Evolutionary conservation across 768 basidiomycete genomes (phyloP).

Genomic region (Chlorophyllum brunneum): DNA sequence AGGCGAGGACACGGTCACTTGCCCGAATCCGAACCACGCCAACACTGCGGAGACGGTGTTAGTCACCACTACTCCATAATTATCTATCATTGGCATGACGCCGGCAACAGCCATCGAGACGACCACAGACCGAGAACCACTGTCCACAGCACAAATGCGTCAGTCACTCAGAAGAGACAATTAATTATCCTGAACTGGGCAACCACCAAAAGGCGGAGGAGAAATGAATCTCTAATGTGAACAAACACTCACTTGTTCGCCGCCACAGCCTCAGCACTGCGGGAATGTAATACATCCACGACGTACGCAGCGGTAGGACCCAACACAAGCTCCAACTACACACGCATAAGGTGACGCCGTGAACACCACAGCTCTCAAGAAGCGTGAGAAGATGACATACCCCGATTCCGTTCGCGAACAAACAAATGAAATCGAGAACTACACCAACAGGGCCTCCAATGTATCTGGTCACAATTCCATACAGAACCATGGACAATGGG

Average conservation of each 20-base stretch:
- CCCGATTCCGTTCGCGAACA: slow-evolving; percentile 60
- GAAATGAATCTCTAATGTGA: not conserved
- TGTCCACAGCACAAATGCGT: slow-evolving; percentile 6
- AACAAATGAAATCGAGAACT: slow-evolving; percentile 43
- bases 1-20: slow-evolving; percentile 18
- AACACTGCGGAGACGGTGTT: slow-evolving; percentile 34
- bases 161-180: not conserved
- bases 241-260: slow-evolving; percentile 37
- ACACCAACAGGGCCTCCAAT: slow-evolving; percentile 49
- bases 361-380: not conserved
- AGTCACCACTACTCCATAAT: slow-evolving; percentile 39
- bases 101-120: slow-evolving; percentile 29
- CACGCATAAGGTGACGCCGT: not conserved
- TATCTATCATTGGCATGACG: slow-evolving; percentile 40
- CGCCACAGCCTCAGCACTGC: slow-evolving; percentile 55
- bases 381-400: slow-evolving; percentile 31
- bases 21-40: slow-evolving; percentile 41
- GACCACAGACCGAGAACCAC: slow-evolving; percentile 30
- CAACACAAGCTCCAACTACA: slow-evolving; percentile 49
- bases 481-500: slow-evolving; percentile 47
- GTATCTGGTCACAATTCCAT: slow-evolving; percentile 47
- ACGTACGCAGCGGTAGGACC: slow-evolving; percentile 46
- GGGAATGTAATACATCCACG: slow-evolving; percentile 49
- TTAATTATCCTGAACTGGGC: not conserved
- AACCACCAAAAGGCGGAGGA: not conserved